phyloP scores from a whole-genome alignment of 305 asterid species.

The Fraxinus platypoda region DNA sequence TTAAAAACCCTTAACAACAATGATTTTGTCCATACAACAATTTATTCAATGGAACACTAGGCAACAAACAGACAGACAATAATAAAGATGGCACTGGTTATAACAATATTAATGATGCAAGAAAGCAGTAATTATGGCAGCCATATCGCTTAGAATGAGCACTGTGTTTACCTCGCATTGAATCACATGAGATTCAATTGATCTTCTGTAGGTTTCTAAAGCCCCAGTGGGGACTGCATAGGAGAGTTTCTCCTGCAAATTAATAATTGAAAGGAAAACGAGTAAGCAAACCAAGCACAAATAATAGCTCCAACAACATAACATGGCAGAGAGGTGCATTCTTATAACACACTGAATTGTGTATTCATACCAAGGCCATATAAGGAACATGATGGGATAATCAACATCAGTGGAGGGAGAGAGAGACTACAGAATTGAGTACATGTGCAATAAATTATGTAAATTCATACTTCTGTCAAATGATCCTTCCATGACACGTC shows the following conservation, averaged over 20 bases:
- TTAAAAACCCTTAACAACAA: not conserved
- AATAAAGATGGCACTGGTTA: not conserved
- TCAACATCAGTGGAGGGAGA: not conserved
- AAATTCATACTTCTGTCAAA: slow-evolving; percentile 59
- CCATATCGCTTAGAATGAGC: not conserved
- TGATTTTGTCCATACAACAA: not conserved
- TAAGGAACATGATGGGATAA: slow-evolving; percentile 16
- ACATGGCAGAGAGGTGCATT: slow-evolving; percentile 13
- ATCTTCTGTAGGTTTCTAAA: slow-evolving; percentile 59
- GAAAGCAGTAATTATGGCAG: not conserved
- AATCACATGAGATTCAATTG: slow-evolving; percentile 61
- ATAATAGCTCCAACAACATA: slow-evolving; percentile 14
- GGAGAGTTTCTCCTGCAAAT: slow-evolving; percentile 72
- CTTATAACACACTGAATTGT: slow-evolving; percentile 9
- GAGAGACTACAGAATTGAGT: not conserved
- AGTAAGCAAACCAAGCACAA: slow-evolving; percentile 16
- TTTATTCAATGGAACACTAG: not conserved
- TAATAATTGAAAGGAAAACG: slow-evolving; percentile 20
- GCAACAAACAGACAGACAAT: not conserved
- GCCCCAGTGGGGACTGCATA: slow-evolving; percentile 69
- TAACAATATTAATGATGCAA: not conserved
- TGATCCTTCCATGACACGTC: slow-evolving; percentile 59
- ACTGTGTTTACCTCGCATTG: slow-evolving; percentile 60
- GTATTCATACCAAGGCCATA: slow-evolving; percentile 6
- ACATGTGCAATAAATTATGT: slow-evolving; percentile 11